Evolutionary conservation across 164 flowering plant species (phyloP).

Genomic region (Annona squamosa): DNA sequence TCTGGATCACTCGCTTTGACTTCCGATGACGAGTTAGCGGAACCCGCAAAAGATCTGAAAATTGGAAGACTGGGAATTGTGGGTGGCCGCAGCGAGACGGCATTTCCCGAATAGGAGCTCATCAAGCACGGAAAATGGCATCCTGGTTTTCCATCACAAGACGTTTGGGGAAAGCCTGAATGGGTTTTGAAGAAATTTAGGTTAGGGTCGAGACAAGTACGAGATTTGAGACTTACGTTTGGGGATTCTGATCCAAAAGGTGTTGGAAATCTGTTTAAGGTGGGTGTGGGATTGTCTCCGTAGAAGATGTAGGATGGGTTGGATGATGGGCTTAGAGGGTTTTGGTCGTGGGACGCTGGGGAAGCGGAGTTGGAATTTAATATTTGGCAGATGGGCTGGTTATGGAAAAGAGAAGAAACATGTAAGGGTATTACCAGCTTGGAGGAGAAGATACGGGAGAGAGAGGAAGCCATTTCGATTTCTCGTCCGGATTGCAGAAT

Average conservation of each 20-base stretch:
- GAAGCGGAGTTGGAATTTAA: background rate
- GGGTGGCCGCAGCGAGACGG: background rate
- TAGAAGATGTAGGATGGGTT: background rate
- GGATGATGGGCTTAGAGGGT: background rate
- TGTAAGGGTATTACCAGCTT: slow-evolving; percentile 4
- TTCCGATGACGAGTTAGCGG: background rate
- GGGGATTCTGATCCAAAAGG: background rate
- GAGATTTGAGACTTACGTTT: slow-evolving; percentile 12
- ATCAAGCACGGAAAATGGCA: background rate
- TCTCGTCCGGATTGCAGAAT: no score
- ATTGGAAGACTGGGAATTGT: background rate
- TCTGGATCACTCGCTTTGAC: background rate
- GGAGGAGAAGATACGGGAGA: slow-evolving; percentile 10
- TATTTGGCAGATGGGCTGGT: slow-evolving; percentile 8
- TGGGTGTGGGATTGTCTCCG: background rate
- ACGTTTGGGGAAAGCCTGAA: slow-evolving; percentile 13
- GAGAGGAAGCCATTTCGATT: slow-evolving; percentile 12
- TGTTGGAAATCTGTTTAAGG: background rate
- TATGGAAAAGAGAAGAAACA: slow-evolving; percentile 7
- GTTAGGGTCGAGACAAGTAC: slow-evolving; percentile 7
- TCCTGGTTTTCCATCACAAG: background rate
- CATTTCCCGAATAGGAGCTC: background rate
- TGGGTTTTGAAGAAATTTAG: background rate
- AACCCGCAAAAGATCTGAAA: slow-evolving; percentile 6
- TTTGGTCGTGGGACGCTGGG: background rate